Evolutionary conservation across 129 eudicot species (phyloP).

Genomic region (Dittrichia graveolens): DNA sequence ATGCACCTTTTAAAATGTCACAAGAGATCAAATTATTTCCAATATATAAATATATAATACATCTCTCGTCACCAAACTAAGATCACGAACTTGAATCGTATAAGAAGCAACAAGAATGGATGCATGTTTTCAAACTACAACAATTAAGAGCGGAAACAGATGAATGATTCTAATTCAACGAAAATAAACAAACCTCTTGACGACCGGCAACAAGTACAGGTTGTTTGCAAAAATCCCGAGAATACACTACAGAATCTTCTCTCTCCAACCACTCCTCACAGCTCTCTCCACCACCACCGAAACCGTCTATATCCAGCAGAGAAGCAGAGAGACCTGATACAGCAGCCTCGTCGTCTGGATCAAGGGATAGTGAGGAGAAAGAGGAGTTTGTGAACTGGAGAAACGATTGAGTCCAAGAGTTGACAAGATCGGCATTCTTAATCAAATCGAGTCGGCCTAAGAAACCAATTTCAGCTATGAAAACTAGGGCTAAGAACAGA

Average conservation of each 20-base stretch:
- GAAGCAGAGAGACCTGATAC: conserved; percentile 9
- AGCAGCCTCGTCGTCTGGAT: conserved; percentile 27
- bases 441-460: conserved; percentile 73
- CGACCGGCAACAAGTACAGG: conserved; percentile 66
- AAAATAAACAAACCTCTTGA: conserved; percentile 52
- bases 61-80: conserved; percentile 4
- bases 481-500: conserved; percentile 59
- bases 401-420: conserved; percentile 77
- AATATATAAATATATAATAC: neutral
- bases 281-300: conserved; percentile 32
- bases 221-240: conserved; percentile 66
- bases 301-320: conserved; percentile 25
- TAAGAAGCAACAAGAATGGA: neutral
- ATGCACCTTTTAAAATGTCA: no score
- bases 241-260: conserved; percentile 61
- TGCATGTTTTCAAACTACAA: neutral
- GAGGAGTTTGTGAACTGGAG: conserved; percentile 51
- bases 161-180: neutral
- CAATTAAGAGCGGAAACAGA: neutral
- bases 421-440: conserved; percentile 57
- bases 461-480: conserved; percentile 70
- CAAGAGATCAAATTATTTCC: neutral
- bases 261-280: conserved; percentile 88
- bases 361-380: conserved; percentile 24
- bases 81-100: conserved; percentile 1